A percentile compares a stretch with the other conserved stretches of the same genome.
phyloP scores from a whole-genome alignment of 2,329 filamentous ascomycete genomes.

The Diplodia intermedia region DNA sequence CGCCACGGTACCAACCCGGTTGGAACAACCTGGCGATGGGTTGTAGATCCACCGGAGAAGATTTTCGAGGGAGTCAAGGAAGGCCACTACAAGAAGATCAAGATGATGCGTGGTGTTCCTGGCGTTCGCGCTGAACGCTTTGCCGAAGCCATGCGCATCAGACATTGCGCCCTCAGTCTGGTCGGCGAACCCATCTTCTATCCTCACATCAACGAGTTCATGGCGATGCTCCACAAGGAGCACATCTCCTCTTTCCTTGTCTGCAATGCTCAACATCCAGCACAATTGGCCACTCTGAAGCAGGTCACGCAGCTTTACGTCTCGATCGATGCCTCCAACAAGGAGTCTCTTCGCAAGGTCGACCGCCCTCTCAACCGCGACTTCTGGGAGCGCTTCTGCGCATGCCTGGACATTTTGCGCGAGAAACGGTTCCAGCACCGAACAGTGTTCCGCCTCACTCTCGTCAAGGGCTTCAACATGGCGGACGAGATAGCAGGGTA shows the following conservation, averaged over 20 bases:
- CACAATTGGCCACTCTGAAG: conserved; percentile 80
- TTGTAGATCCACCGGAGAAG: conserved; percentile 85
- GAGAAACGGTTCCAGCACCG: conserved; percentile 84
- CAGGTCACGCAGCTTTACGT: conserved; percentile 96
- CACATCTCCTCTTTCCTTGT: conserved; percentile 94
- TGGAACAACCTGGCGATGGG: conserved; percentile 95
- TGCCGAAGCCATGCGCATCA: conserved; percentile 88
- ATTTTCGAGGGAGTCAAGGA: conserved; percentile 92
- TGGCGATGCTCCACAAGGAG: conserved; percentile 80
- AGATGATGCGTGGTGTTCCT: conserved; percentile 92
- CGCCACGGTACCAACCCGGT: conserved; percentile 97
- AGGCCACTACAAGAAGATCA: conserved; percentile 96
- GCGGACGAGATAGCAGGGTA: conserved; percentile 93
- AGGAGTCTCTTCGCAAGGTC: conserved; percentile 84
- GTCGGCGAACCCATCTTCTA: conserved; percentile 99
- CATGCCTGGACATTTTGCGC: conserved; percentile 86
- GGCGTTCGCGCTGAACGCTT: conserved; percentile 92
- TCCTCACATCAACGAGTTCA: conserved; percentile 93
- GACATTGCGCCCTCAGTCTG: conserved; percentile 88
- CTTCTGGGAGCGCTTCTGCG: conserved; percentile 95
- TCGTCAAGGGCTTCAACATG: conserved; percentile 98
- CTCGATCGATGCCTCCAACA: conserved; percentile 92
- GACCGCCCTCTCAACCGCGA: conserved; percentile 92
- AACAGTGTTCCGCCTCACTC: conserved; percentile 91
- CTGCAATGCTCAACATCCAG: conserved; percentile 95